Conservation (phyloP, 805 yeast genomes). For the Candida insectalens region DNA sequence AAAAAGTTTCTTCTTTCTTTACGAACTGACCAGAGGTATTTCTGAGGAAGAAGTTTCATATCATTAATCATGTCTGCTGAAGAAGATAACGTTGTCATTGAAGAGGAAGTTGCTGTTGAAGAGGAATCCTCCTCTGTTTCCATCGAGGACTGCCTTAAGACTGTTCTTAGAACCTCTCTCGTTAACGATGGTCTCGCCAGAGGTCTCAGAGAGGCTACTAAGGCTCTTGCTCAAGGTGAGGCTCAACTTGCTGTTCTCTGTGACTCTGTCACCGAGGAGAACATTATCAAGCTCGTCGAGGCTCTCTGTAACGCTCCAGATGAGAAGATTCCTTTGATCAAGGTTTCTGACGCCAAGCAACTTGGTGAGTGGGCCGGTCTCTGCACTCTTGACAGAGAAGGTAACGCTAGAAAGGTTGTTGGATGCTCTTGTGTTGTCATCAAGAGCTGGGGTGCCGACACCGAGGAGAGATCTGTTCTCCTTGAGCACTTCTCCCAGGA, state of each 20-base stretch:
- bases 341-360: constrained; percentile 99
- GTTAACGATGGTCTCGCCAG: constrained; percentile 99
- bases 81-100: constrained; percentile 79
- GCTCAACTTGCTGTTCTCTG: constrained; percentile 96
- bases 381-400: constrained; percentile 99
- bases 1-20: constrained; percentile 4
- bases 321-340: constrained; percentile 93
- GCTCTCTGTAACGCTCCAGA: constrained; percentile 98
- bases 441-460: constrained; percentile 99
- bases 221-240: constrained; percentile 95
- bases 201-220: constrained; percentile 99
- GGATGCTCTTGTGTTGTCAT: constrained; percentile 99
- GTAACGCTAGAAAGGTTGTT: constrained; percentile 99
- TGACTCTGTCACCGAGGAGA: constrained; percentile 97
- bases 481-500: constrained; percentile 93
- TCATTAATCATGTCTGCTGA: constrained; percentile 60
- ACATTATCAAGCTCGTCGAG: constrained; percentile 95
- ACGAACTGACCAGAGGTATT: constrained; percentile 27
- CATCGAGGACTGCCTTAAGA: constrained; percentile 97
- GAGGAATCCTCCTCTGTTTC: constrained; percentile 84
- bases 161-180: constrained; percentile 95
- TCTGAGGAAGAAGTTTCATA: constrained; percentile 30
- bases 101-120: constrained; percentile 65
- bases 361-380: constrained; percentile 99
- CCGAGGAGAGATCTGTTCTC: constrained; percentile 93